phyloP scores from a whole-genome alignment of 164 flowering plant species.

The Vitis rupestris region DNA sequence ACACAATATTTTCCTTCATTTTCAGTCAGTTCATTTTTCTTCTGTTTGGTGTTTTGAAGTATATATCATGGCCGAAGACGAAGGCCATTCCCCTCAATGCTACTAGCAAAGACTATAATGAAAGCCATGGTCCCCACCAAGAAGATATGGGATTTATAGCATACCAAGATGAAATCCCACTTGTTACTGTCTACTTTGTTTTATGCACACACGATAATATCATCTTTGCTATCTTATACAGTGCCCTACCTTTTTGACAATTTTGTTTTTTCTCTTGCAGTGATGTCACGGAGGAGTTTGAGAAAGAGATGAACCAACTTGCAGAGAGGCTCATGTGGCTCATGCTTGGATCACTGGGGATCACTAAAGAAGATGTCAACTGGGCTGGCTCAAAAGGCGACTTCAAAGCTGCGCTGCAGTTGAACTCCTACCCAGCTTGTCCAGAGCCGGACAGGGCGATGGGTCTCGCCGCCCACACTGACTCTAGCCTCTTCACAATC shows the following conservation, averaged over 20 bases:
- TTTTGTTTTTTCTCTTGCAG: slow-evolving; percentile 32
- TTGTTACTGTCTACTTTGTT: slow-evolving; percentile 11
- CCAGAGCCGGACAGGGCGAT: slow-evolving; percentile 92
- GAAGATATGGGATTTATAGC: slow-evolving; percentile 10
- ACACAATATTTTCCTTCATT: background rate
- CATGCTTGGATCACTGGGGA: slow-evolving; percentile 60
- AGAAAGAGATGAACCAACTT: slow-evolving; percentile 63
- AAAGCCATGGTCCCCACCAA: slow-evolving; percentile 26
- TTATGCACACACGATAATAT: background rate
- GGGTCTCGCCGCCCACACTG: slow-evolving; percentile 94
- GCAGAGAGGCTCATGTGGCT: slow-evolving; percentile 57
- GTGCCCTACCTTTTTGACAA: background rate
- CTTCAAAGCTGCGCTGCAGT: slow-evolving; percentile 48
- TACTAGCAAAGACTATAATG: slow-evolving; percentile 21
- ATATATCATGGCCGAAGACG: slow-evolving; percentile 3
- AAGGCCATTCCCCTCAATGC: slow-evolving; percentile 11
- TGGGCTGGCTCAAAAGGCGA: slow-evolving; percentile 57
- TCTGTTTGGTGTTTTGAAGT: slow-evolving; percentile 1
- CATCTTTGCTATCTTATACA: background rate
- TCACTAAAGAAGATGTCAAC: slow-evolving; percentile 48
- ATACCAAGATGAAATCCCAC: slow-evolving; percentile 5
- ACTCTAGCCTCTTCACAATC: slow-evolving; percentile 80
- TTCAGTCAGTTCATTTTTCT: background rate
- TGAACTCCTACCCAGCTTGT: slow-evolving; percentile 87
- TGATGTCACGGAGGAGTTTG: slow-evolving; percentile 64